A percentile compares a stretch with the other conserved stretches of the same genome.
phyloP scores from a whole-genome alignment of 768 basidiomycete species.

The Tulasnella sp. region DNA sequence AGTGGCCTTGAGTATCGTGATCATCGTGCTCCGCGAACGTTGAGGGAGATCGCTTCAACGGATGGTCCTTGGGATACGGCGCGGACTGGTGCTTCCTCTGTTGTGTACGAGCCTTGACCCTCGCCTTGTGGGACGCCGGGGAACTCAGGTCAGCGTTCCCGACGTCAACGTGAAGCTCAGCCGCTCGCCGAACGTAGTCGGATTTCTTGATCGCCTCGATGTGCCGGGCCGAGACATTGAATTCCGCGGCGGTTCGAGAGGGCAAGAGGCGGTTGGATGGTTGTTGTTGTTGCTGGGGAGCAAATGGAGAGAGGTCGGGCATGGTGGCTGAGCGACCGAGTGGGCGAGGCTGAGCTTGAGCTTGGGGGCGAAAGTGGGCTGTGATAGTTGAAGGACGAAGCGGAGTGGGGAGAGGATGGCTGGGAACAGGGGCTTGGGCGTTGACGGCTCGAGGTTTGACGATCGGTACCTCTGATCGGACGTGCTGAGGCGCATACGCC shows the following conservation, averaged over 20 bases:
- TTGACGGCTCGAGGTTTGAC: too few relatives aligned
- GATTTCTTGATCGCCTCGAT: not conserved
- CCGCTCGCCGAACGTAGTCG: not conserved
- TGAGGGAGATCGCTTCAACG: not conserved
- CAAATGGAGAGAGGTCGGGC: not conserved
- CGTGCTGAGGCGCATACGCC: too few relatives aligned
- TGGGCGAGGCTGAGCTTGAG: not conserved
- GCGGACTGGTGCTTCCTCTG: not conserved
- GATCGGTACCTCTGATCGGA: too few relatives aligned
- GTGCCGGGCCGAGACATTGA: not conserved
- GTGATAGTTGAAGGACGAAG: too few relatives aligned
- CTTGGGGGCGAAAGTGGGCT: too few relatives aligned
- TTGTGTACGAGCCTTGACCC: not conserved
- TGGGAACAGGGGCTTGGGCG: too few relatives aligned
- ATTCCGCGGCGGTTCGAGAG: not conserved
- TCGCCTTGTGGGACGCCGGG: constrained; percentile 3
- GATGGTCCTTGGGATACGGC: not conserved
- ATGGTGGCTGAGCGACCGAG: not conserved
- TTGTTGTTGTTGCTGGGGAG: not conserved
- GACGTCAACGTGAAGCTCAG: constrained; percentile 1
- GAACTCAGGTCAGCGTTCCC: not conserved
- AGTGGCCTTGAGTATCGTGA: too few relatives aligned
- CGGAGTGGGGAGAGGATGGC: too few relatives aligned
- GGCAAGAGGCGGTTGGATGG: not conserved
- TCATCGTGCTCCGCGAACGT: too few relatives aligned